A percentile compares a stretch with the other conserved stretches of the same genome.
Conservation (phyloP, 2,329 filamentous ascomycete genomes). For the Fusarium sarcochroum region DNA sequence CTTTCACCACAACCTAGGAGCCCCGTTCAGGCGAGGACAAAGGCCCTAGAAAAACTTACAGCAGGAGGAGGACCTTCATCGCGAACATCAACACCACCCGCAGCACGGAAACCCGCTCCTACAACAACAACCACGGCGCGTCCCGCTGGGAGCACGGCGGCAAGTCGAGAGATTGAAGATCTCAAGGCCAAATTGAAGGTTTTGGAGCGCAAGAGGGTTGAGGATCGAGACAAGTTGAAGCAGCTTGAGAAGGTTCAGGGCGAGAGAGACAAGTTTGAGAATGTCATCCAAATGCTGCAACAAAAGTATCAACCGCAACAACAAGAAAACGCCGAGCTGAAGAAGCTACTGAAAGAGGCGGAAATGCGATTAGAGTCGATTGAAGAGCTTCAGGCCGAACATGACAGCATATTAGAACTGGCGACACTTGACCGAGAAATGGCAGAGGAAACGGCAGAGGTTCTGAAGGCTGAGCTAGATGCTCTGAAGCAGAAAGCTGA, state of each 20-base stretch:
- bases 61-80: constrained; percentile 55
- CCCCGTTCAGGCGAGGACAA: constrained; percentile 65
- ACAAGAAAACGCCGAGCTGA: constrained; percentile 81
- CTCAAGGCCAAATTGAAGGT: constrained; percentile 89
- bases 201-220: constrained; percentile 86
- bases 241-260: constrained; percentile 80
- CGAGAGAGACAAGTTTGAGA: constrained; percentile 84
- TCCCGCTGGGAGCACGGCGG: constrained; percentile 62
- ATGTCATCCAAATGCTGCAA: constrained; percentile 91
- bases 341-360: constrained; percentile 82
- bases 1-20: constrained; percentile 65
- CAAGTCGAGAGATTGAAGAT: constrained; percentile 82
- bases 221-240: constrained; percentile 89
- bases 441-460: constrained; percentile 93
- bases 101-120: constrained; percentile 48
- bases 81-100: constrained; percentile 51
- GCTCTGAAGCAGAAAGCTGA: constrained; percentile 81
- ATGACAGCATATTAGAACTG: constrained; percentile 87
- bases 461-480: constrained; percentile 84
- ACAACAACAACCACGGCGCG: constrained; percentile 49
- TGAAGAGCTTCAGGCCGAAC: constrained; percentile 82
- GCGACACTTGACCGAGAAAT: constrained; percentile 93
- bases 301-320: constrained; percentile 89
- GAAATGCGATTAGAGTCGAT: constrained; percentile 76
- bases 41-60: constrained; percentile 67